A percentile compares a stretch with the other conserved stretches of the same genome.
Evolutionary conservation across 345 rosid genomes (phyloP).

Genomic region (Sonneratia alba): DNA sequence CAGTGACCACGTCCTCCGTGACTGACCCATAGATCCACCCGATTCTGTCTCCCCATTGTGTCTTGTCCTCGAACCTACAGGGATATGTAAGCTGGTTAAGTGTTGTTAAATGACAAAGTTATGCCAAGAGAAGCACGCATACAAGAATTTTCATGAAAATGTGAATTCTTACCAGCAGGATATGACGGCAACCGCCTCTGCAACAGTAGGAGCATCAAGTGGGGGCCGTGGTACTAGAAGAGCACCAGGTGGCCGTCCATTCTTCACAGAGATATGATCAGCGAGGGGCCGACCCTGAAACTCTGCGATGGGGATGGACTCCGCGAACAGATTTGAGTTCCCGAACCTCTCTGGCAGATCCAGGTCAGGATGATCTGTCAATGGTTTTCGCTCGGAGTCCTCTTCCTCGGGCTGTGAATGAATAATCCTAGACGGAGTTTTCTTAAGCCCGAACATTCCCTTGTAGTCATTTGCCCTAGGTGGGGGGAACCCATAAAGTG

Average conservation of each 20-base stretch:
- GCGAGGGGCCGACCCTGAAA: conserved; percentile 94
- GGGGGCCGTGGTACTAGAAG: conserved; percentile 69
- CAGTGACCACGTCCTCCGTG: no score
- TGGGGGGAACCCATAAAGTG: conserved; percentile 86
- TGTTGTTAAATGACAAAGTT: conserved; percentile 86
- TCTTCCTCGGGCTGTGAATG: conserved; percentile 22
- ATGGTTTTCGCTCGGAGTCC: conserved; percentile 53
- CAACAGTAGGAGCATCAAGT: conserved; percentile 88
- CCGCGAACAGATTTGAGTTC: conserved; percentile 56
- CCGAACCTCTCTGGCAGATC: conserved; percentile 67
- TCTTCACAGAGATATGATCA: conserved; percentile 78
- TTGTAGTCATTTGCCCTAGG: conserved; percentile 75
- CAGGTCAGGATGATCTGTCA: conserved; percentile 68
- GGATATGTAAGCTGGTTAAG: conserved; percentile 47
- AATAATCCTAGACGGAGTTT: conserved; percentile 27
- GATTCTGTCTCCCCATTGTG: no score
- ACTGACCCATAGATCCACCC: no score
- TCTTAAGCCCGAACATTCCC: conserved; percentile 60
- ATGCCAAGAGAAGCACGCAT: conserved; percentile 29
- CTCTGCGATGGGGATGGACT: conserved; percentile 70
- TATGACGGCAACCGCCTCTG: conserved; percentile 89
- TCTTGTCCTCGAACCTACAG: no score
- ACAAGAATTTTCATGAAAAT: neutral
- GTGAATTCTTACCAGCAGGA: conserved; percentile 65
- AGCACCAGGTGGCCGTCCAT: conserved; percentile 95